phyloP scores from a whole-genome alignment of 75 land plant genomes.

The Gnetum montanum region DNA sequence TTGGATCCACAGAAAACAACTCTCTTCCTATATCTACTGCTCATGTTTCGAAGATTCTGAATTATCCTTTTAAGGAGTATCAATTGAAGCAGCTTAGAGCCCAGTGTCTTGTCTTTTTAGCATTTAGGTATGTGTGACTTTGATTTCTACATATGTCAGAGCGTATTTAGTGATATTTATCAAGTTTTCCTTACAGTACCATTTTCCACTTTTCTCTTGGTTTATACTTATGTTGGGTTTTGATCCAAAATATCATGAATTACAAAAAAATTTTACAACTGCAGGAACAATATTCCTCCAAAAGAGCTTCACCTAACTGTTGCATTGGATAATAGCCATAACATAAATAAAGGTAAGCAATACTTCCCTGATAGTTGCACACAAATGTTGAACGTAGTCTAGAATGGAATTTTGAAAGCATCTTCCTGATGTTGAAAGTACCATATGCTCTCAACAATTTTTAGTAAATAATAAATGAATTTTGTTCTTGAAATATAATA shows the following conservation, averaged over 20 bases:
- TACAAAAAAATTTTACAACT: no score
- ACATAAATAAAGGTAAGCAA: background rate
- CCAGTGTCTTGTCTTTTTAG: conserved; percentile 91
- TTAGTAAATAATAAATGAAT: no score
- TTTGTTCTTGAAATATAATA: no score
- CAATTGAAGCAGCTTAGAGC: conserved; percentile 97
- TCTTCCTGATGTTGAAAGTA: no score
- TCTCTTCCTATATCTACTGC: conserved; percentile 15
- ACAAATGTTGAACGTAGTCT: background rate
- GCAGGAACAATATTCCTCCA: conserved; percentile 27
- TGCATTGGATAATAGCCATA: conserved; percentile 18
- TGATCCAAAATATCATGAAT: no score
- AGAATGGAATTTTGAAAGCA: no score
- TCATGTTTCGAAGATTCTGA: conserved; percentile 8
- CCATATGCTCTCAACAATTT: no score
- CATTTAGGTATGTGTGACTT: conserved; percentile 69
- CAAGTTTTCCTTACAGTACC: background rate
- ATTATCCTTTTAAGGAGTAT: conserved; percentile 72
- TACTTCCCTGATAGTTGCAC: background rate
- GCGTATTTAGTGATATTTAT: conserved; percentile 28
- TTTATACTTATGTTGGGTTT: background rate
- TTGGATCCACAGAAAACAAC: conserved; percentile 23
- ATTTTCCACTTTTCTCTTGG: background rate
- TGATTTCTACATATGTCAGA: no score
- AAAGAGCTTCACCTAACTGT: conserved; percentile 22